Conservation (phyloP, 2,329 filamentous ascomycete species). For the Coniochaeta sp. region DNA sequence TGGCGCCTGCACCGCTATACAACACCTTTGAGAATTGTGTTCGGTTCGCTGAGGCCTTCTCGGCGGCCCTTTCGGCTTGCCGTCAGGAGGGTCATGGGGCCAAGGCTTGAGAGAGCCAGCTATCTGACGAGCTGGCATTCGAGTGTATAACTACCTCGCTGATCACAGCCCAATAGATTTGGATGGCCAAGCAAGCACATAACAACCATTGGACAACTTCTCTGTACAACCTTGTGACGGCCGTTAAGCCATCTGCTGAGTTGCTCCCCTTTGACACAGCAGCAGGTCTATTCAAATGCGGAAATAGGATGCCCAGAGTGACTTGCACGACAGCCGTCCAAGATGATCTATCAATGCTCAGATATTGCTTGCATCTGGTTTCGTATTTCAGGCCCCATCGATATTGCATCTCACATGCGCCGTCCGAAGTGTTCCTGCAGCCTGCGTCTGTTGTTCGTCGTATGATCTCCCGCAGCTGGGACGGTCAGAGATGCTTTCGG, state of each 20-base stretch:
- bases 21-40: slow-evolving; percentile 62
- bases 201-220: too few species aligned
- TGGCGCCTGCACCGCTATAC: slow-evolving; percentile 69
- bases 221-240: too few species aligned
- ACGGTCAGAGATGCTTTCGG: not conserved
- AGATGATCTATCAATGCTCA: not conserved
- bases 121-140: too few species aligned
- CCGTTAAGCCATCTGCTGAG: too few species aligned
- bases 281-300: too few species aligned
- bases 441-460: not conserved
- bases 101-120: too few species aligned
- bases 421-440: not conserved
- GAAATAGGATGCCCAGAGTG: too few species aligned
- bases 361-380: not conserved
- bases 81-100: slow-evolving; percentile 6
- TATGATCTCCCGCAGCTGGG: not conserved
- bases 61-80: slow-evolving; percentile 9
- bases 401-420: not conserved
- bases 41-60: slow-evolving; percentile 43
- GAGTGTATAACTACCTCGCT: too few species aligned
- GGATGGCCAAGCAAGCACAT: too few species aligned
- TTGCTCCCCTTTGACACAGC: too few species aligned
- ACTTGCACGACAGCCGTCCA: too few species aligned
- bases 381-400: not conserved
- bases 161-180: too few species aligned